Evolutionary conservation across 257 asterid species (phyloP).

Genomic region (Nemophila menziesii): DNA sequence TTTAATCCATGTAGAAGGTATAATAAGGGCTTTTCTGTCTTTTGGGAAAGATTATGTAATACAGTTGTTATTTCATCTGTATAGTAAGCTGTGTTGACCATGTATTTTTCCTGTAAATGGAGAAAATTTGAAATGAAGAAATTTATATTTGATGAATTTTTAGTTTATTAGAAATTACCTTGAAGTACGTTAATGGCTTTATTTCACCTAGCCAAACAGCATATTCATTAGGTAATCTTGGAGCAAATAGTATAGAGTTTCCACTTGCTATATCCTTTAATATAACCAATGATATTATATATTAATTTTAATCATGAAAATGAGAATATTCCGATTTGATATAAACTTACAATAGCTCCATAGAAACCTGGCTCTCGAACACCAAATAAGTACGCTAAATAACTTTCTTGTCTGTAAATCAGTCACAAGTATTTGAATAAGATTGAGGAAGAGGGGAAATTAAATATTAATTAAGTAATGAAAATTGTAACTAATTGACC

Average conservation of each 20-base stretch:
- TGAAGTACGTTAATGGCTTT: slow-evolving; percentile 61
- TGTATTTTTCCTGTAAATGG: slow-evolving; percentile 62
- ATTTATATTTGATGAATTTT: slow-evolving; percentile 6
- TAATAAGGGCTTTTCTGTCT: slow-evolving; percentile 58
- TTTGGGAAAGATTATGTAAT: slow-evolving; percentile 46
- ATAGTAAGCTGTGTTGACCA: slow-evolving; percentile 45
- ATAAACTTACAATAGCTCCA: slow-evolving; percentile 87
- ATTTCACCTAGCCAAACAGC: slow-evolving; percentile 95
- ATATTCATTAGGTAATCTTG: slow-evolving; percentile 74
- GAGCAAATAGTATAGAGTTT: slow-evolving; percentile 72
- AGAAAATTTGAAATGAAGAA: slow-evolving; percentile 13
- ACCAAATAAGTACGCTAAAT: slow-evolving; percentile 93
- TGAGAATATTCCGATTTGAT: neutral
- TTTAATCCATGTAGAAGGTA: slow-evolving; percentile 88
- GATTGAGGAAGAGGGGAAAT: no score
- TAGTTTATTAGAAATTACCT: slow-evolving; percentile 37
- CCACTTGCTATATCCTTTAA: slow-evolving; percentile 79
- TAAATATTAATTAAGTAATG: no score
- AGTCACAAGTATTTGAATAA: no score
- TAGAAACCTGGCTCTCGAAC: slow-evolving; percentile 92
- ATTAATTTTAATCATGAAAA: neutral
- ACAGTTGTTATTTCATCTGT: slow-evolving; percentile 67
- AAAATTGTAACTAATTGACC: slow-evolving; percentile 27
- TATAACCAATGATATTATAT: slow-evolving; percentile 8
- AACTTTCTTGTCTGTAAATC: slow-evolving; percentile 82